Percentiles rank a stretch among this genome's conserved stretches.
Conservation (phyloP, 2,329 filamentous ascomycete species). For the Bisporella sp. region DNA sequence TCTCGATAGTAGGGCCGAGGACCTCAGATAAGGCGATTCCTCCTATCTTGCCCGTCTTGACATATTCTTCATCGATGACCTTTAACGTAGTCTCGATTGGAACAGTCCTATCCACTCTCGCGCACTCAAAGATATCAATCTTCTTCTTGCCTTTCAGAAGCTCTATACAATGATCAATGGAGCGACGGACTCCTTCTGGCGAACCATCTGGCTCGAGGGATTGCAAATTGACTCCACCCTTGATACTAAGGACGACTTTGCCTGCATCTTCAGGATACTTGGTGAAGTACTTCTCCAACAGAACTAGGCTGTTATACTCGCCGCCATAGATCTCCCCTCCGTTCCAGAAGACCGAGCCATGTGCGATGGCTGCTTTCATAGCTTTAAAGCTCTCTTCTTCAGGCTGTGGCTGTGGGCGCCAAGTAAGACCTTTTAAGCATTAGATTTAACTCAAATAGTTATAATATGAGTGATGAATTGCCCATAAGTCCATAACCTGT, state of each 20-base stretch:
- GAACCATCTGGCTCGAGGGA: constrained; percentile 40
- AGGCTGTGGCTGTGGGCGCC: constrained; percentile 26
- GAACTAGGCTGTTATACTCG: constrained; percentile 49
- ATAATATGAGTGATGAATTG: neutral
- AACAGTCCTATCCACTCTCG: constrained; percentile 38
- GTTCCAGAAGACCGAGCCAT: constrained; percentile 44
- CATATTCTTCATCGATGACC: constrained; percentile 27
- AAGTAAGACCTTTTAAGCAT: constrained; percentile 25
- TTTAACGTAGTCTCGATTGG: constrained; percentile 33
- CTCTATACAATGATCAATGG: constrained; percentile 49
- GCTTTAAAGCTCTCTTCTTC: constrained; percentile 45
- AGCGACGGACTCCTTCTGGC: constrained; percentile 46
- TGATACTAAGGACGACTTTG: constrained; percentile 55
- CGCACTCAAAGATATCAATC: constrained; percentile 35
- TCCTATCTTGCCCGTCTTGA: constrained; percentile 37
- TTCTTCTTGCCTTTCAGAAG: constrained; percentile 40
- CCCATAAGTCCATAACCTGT: constrained; percentile 23
- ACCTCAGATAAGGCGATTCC: constrained; percentile 38
- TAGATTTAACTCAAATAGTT: neutral
- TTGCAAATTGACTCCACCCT: constrained; percentile 42
- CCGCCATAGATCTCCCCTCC: constrained; percentile 59
- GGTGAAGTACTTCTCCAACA: constrained; percentile 56
- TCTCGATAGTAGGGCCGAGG: constrained; percentile 33
- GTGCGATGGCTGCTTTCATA: constrained; percentile 44
- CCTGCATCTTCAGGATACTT: constrained; percentile 57